Evolutionary conservation across 495 filamentous ascomycete species (phyloP), one percentile per base, ranked within the genome.

Genomic region (Aspergillus asperescens): DNA sequence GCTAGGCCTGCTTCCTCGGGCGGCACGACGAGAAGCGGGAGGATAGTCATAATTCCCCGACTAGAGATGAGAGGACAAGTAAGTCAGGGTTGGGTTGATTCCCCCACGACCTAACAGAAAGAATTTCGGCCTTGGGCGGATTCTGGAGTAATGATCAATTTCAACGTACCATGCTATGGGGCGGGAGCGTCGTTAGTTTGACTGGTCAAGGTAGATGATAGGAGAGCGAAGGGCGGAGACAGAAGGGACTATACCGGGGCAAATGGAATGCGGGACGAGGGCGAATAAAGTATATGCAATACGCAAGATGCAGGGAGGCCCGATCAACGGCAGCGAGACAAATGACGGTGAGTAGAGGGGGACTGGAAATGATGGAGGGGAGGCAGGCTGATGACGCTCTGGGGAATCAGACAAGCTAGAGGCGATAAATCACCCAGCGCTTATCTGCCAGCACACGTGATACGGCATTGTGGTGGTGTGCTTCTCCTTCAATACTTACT

Each of bases 1-100:
- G 50, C 35, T 49, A 19, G 58, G 35, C 27, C 52, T 53, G 50
- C 40, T 50, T 22, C 58, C 41, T 52, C 63, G 63, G 55, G 62
- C 52, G 25, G 58, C 39, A 28, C 69, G 72, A 46, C 71, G 75
- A 48, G 75, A 76, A 43, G 78, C 72, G 35, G 77, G 70, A 47
- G 74, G 79, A 57, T 77, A 74, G 62, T 81, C 76, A 62, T 76
- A 76, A 66, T 82, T 81, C 52, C 76, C 77, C 63, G 81, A 85
- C 82, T 86, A 52, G 34, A 55, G 13, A 24, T 22, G 22, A 32
- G 27, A 34, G 40, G 46, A 34, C 16, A 57, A 43, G 37, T 25
- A 48, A 48, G 62, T 62, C 48, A 50, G 32, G 34, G 15, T 3
- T 10, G 31, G 48, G n/a, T 22, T 19, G 18, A 31, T 45, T 8